phyloP scores from a whole-genome alignment of 108 stramenopile species.

The Skeletonema tropicum region DNA sequence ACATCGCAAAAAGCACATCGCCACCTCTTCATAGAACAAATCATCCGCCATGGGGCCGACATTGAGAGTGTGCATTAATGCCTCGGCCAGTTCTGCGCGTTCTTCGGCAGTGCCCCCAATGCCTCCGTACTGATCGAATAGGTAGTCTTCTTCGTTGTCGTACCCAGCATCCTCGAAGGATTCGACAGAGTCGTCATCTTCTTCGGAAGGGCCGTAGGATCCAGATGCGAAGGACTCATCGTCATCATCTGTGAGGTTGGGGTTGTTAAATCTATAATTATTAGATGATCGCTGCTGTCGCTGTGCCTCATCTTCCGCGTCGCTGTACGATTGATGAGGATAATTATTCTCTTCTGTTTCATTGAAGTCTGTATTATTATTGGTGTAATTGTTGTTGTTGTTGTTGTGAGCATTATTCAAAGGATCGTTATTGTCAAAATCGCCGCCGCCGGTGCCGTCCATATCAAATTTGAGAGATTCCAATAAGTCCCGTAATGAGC shows the following conservation, averaged over 20 bases:
- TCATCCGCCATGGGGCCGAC: slow-evolving; percentile 51
- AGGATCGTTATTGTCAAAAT: not conserved
- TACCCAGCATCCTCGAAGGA: slow-evolving; percentile 47
- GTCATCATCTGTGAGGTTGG: slow-evolving; percentile 1
- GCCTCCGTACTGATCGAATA: slow-evolving; percentile 49
- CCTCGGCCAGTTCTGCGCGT: slow-evolving; percentile 34
- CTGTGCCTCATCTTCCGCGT: not conserved
- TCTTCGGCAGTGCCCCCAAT: slow-evolving; percentile 49
- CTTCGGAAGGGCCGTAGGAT: not conserved
- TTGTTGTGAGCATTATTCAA: not conserved
- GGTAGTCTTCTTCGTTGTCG: slow-evolving; percentile 46
- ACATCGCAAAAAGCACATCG: slow-evolving; percentile 51
- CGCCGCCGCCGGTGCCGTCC: not conserved
- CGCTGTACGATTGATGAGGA: not conserved
- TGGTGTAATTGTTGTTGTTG: not conserved
- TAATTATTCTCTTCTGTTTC: not conserved
- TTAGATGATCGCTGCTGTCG: not conserved
- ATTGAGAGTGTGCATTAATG: slow-evolving; percentile 38
- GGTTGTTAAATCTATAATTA: not conserved
- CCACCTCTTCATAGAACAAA: slow-evolving; percentile 51
- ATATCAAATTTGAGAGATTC: slow-evolving; percentile 31
- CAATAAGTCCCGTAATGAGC: slow-evolving; percentile 29
- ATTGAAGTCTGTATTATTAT: not conserved
- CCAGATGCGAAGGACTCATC: not conserved
- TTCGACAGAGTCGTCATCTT: slow-evolving; percentile 7